Conservation (phyloP, 108 stramenopile species). For the Cyclotella sp. region DNA sequence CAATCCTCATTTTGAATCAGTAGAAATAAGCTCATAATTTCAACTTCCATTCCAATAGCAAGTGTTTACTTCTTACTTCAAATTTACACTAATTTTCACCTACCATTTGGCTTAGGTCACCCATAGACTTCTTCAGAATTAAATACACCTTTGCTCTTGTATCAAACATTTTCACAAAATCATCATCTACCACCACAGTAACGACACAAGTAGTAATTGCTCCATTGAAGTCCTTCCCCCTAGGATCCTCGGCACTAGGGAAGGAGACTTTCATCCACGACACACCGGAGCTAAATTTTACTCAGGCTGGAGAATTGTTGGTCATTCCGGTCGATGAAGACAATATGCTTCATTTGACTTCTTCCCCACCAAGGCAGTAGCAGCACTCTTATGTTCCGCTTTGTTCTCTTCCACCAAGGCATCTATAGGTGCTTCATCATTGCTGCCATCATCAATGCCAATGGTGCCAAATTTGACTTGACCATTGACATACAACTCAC, state of each 20-base stretch:
- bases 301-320: slow-evolving; percentile 37
- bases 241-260: slow-evolving; percentile 92
- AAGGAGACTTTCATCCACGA: slow-evolving; percentile 91
- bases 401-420: not conserved
- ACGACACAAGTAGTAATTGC: slow-evolving; percentile 83
- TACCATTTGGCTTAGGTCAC: no score
- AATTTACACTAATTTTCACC: no score
- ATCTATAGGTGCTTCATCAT: slow-evolving; percentile 28
- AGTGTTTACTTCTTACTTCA: no score
- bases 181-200: slow-evolving; percentile 90
- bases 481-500: slow-evolving; percentile 73
- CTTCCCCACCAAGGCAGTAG: slow-evolving; percentile 9
- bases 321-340: slow-evolving; percentile 11
- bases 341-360: slow-evolving; percentile 37
- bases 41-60: no score
- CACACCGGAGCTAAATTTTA: slow-evolving; percentile 69
- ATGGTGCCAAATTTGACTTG: slow-evolving; percentile 67
- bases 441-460: slow-evolving; percentile 49
- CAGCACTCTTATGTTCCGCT: slow-evolving; percentile 38
- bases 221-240: slow-evolving; percentile 73
- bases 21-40: no score
- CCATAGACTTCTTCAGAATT: slow-evolving; percentile 49
- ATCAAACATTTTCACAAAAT: slow-evolving; percentile 83
- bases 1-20: no score
- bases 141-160: slow-evolving; percentile 82